Evolutionary conservation across 164 flowering plant genomes (phyloP).

Genomic region (Vitis cinerea): DNA sequence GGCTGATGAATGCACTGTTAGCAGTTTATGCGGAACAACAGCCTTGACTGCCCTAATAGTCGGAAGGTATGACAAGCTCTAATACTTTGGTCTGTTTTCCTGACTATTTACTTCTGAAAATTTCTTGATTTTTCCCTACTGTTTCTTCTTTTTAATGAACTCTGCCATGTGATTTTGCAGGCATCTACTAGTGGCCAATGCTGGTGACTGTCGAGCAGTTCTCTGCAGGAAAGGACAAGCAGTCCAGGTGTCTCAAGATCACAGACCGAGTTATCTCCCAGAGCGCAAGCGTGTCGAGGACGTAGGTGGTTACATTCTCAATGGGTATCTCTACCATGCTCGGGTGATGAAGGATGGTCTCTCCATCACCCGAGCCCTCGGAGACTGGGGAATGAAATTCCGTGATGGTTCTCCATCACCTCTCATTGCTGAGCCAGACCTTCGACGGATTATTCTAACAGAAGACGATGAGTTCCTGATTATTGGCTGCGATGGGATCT

Average conservation of each 20-base stretch:
- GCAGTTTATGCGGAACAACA: conserved; percentile 55
- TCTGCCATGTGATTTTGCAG: conserved; percentile 10
- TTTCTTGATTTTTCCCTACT: neutral
- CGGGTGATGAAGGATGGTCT: no score
- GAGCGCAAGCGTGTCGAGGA: conserved; percentile 49
- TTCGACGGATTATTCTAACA: conserved; percentile 32
- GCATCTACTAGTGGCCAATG: conserved; percentile 53
- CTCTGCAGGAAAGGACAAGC: conserved; percentile 53
- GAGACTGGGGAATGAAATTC: conserved; percentile 66
- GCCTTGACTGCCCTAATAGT: conserved; percentile 56
- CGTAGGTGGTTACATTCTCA: conserved; percentile 43
- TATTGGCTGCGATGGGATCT: conserved; percentile 62
- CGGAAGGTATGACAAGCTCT: conserved; percentile 35
- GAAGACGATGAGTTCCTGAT: conserved; percentile 64
- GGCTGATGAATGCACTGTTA: conserved; percentile 42
- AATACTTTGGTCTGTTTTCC: neutral
- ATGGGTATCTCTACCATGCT: conserved; percentile 57
- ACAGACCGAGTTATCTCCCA: conserved; percentile 38
- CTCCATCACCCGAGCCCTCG: conserved; percentile 56
- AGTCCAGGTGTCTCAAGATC: conserved; percentile 54
- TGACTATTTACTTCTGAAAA: neutral
- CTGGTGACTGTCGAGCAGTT: conserved; percentile 66
- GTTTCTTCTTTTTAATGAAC: neutral
- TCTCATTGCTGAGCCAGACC: conserved; percentile 58
- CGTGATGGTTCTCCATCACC: conserved; percentile 44